Evolutionary conservation across 2,329 filamentous ascomycete species (phyloP), one percentile per base, ranked within the genome.

Genomic region (Aureobasidium uvarum): DNA sequence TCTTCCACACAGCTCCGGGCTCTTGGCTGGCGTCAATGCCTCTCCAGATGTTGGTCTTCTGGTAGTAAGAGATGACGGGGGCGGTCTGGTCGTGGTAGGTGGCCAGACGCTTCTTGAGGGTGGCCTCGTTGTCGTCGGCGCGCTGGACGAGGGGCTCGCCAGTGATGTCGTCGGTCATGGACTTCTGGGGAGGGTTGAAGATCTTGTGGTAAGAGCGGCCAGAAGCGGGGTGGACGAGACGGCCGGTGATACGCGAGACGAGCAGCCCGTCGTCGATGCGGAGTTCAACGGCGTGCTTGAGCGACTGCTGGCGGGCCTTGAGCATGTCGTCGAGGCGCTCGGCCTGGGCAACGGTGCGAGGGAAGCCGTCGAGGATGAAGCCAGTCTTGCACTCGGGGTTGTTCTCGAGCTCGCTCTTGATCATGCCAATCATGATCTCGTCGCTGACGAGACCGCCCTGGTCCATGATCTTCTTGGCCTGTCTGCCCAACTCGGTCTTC

Each of bases 381-480:
- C 95, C 95, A 80, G 94, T 94, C 83, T 91, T 91, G 86, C 95
- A 99, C 82, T 99, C 94, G 75, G 86, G 81, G 84, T 99, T 99
- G 81, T 85, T 89, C 75, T 96, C 90, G 60, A 99, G 86, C 85
- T 99, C 94, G 78, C 89, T 90, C 87, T 95, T 94, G 84, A 99
- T 99, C 95, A 99, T 99, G 80, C 94, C 92, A 79, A 99, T 91
- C 86, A 99, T 94, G 77, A 99, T 99, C 77, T 98, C 94, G 80
- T 99, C 95, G 79, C 92, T 96, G 78, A 99, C 95, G 67, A 99
- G 87, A 72, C 94, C 94, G 73, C 95, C 95, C 78, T 94, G 90
- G 77, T 99, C 95, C 95, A 99, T 99, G 80, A 99, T 99, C 88
- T 98, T 98, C 89, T 99, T 99, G 71, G 95, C 95, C 83, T 97